Evolutionary conservation across 2,329 filamentous ascomycete genomes (phyloP).

Genomic region (Claviceps quebecensis): DNA sequence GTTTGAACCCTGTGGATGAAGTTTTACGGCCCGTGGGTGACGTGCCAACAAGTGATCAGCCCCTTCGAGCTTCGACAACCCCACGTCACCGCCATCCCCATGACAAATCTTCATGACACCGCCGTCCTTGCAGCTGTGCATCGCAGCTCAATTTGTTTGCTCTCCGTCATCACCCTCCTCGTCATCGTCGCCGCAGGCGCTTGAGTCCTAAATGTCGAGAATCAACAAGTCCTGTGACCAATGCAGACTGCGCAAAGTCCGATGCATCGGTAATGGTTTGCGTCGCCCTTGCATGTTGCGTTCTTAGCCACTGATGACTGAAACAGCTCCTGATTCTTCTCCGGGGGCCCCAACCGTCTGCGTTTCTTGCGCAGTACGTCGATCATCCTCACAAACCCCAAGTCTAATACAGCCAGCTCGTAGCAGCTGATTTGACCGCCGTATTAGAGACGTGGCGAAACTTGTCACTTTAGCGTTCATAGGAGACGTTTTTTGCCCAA

Average conservation of each 20-base stretch:
- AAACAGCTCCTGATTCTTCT: constrained; percentile 1
- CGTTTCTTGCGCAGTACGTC: constrained; percentile 3
- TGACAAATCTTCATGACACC: too few species aligned
- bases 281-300: background rate
- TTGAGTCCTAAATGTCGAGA: constrained; percentile 1
- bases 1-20: too few species aligned
- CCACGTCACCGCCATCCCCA: too few species aligned
- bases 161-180: background rate
- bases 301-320: background rate
- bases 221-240: constrained; percentile 10
- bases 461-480: constrained; percentile 2
- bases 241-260: constrained; percentile 11
- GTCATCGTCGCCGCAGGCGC: background rate
- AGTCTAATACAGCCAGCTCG: background rate
- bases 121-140: too few species aligned
- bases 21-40: too few species aligned
- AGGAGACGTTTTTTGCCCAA: constrained; percentile 3
- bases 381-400: background rate
- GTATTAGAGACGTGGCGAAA: constrained; percentile 1
- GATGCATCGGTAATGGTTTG: constrained; percentile 9
- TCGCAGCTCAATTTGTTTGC: too few species aligned
- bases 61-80: too few species aligned
- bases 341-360: background rate
- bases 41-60: too few species aligned
- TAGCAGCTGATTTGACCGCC: background rate